phyloP scores from a whole-genome alignment of 2,329 filamentous ascomycete species.

The Emericellopsis atlantica region DNA sequence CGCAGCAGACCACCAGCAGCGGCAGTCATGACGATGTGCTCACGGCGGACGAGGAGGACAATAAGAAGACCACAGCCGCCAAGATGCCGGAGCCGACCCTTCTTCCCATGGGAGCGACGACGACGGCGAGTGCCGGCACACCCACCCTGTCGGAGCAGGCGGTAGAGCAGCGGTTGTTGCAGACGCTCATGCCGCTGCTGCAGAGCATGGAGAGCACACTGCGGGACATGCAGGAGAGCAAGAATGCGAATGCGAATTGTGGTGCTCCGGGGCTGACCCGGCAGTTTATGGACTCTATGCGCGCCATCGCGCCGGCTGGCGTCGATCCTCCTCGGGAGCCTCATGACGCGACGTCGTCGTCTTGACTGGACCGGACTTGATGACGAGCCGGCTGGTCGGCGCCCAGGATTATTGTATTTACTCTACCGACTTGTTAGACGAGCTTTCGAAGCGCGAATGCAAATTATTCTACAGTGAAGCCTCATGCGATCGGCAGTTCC shows the following conservation, averaged over 20 bases:
- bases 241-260: background rate
- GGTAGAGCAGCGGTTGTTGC: slow-evolving; percentile 1
- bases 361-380: too few species aligned
- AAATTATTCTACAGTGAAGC: too few species aligned
- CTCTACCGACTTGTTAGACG: too few species aligned
- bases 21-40: background rate
- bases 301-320: background rate
- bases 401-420: too few species aligned
- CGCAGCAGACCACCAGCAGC: background rate
- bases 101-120: too few species aligned
- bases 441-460: too few species aligned
- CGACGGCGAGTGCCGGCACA: too few species aligned
- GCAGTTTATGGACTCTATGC: slow-evolving; percentile 1
- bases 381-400: too few species aligned
- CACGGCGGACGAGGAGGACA: background rate
- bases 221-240: slow-evolving; percentile 1
- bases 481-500: too few species aligned
- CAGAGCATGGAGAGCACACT: slow-evolving; percentile 3
- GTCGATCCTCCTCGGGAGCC: too few species aligned
- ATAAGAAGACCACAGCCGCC: background rate
- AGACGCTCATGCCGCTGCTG: slow-evolving; percentile 1
- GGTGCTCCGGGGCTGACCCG: background rate
- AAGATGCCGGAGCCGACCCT: background rate
- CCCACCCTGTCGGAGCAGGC: background rate
- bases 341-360: too few species aligned